phyloP scores from a whole-genome alignment of 2,329 filamentous ascomycete species.

The Alternaria sp. region DNA sequence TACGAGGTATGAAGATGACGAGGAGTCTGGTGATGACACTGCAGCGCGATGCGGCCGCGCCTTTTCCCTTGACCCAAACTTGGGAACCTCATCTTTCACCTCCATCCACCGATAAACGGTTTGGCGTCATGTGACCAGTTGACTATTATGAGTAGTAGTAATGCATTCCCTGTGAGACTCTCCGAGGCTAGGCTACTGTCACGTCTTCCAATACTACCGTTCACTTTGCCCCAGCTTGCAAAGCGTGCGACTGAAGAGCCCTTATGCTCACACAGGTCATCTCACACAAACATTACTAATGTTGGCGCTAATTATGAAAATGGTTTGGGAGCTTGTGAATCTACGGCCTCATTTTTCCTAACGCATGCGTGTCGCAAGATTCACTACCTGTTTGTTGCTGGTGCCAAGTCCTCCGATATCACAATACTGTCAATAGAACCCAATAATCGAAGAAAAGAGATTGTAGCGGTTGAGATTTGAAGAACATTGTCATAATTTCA shows the following conservation, averaged over 20 bases:
- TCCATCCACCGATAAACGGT: not conserved
- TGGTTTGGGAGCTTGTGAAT: conserved; percentile 50
- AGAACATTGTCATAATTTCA: conserved; percentile 31
- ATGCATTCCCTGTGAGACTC: not conserved
- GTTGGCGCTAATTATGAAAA: conserved; percentile 45
- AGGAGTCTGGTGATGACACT: not conserved
- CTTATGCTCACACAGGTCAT: conserved; percentile 16
- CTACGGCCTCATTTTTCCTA: not conserved
- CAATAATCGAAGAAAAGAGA: not conserved
- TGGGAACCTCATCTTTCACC: not conserved
- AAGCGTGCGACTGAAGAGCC: conserved; percentile 25
- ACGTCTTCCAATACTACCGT: not conserved
- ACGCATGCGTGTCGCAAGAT: not conserved
- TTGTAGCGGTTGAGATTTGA: conserved; percentile 21
- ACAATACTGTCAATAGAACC: not conserved
- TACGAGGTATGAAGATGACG: not conserved
- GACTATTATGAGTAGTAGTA: not conserved
- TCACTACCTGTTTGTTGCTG: not conserved
- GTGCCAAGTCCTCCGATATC: not conserved
- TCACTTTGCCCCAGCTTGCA: conserved; percentile 11
- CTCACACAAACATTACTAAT: conserved; percentile 1
- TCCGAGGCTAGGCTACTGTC: not conserved
- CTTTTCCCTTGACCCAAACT: not conserved
- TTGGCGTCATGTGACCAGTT: too few species aligned
- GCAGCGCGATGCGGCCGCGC: not conserved